Percentiles rank a stretch among this genome's conserved stretches.
Evolutionary conservation across 2,329 filamentous ascomycete species (phyloP).

Genomic region (Scolecobasidium constrictum): DNA sequence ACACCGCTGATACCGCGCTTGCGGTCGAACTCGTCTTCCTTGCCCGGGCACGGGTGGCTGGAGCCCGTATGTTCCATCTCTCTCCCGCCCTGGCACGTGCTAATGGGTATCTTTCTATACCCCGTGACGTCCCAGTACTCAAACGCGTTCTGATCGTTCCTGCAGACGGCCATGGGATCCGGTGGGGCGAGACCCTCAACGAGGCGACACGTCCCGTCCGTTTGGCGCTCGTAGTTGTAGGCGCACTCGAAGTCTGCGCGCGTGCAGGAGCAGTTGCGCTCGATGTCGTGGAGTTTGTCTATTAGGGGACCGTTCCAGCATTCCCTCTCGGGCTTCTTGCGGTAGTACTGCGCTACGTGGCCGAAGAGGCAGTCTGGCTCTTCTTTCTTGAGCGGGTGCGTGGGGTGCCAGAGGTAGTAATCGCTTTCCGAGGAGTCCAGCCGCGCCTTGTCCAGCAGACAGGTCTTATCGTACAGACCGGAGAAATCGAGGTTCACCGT

Average conservation of each 20-base stretch:
- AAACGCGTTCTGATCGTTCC: conserved; percentile 52
- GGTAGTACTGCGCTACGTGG: conserved; percentile 77
- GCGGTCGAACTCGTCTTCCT: conserved; percentile 74
- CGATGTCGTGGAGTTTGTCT: conserved; percentile 55
- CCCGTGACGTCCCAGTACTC: conserved; percentile 80
- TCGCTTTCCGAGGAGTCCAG: conserved; percentile 49
- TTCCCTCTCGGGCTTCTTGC: conserved; percentile 67
- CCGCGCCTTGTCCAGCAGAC: conserved; percentile 53
- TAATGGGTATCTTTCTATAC: conserved; percentile 81
- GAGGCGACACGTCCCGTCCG: conserved; percentile 64
- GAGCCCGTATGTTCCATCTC: conserved; percentile 60
- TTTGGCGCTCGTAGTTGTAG: conserved; percentile 81
- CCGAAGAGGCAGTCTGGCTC: conserved; percentile 82
- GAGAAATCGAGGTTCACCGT: conserved; percentile 85
- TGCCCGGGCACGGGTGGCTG: conserved; percentile 58
- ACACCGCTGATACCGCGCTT: conserved; percentile 59
- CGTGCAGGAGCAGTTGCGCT: conserved; percentile 69
- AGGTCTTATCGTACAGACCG: conserved; percentile 62
- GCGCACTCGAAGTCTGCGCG: conserved; percentile 90
- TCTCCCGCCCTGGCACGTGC: conserved; percentile 68
- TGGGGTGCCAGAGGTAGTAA: conserved; percentile 80
- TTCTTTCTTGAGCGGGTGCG: conserved; percentile 72
- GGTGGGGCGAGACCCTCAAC: conserved; percentile 61
- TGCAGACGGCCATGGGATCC: conserved; percentile 48
- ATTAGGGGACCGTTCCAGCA: conserved; percentile 77